A percentile compares a stretch with the other conserved stretches of the same genome.
Conservation (phyloP, 2,329 filamentous ascomycete species). For the Nigrospora osmanthi region DNA sequence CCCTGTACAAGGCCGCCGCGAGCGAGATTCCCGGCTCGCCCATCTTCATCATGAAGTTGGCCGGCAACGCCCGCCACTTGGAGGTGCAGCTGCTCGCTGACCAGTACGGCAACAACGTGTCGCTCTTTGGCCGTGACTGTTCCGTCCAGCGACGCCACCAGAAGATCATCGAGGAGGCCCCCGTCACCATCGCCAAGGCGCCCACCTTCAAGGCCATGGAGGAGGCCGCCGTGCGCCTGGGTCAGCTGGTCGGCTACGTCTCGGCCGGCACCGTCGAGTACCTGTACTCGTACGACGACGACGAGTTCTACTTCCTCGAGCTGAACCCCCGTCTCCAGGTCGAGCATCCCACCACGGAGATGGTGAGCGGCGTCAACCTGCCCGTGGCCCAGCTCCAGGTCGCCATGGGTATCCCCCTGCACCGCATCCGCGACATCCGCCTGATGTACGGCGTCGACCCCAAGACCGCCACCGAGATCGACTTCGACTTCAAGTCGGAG, state of each 20-base stretch:
- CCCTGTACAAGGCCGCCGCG: conserved; percentile 89
- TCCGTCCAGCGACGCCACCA: conserved; percentile 97
- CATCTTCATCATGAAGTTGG: conserved; percentile 99
- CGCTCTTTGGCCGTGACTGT: conserved; percentile 95
- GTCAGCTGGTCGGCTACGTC: conserved; percentile 92
- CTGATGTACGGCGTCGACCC: conserved; percentile 94
- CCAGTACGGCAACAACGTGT: conserved; percentile 99
- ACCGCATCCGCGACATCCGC: conserved; percentile 93
- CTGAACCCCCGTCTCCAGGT: conserved; percentile 98
- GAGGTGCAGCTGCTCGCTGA: conserved; percentile 96
- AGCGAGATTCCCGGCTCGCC: conserved; percentile 97
- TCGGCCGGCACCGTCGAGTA: conserved; percentile 99
- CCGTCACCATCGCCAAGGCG: conserved; percentile 88
- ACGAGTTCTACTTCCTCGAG: conserved; percentile 99
- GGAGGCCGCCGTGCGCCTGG: conserved; percentile 87
- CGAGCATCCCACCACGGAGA: conserved; percentile 98
- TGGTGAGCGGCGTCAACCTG: conserved; percentile 97
- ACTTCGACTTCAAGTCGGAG: conserved; percentile 91
- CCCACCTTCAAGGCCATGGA: conserved; percentile 95
- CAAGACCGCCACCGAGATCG: conserved; percentile 76
- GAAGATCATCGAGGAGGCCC: conserved; percentile 99
- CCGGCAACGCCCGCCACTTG: conserved; percentile 90
- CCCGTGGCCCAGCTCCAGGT: conserved; percentile 96
- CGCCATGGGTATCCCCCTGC: conserved; percentile 95
- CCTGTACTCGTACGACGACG: conserved; percentile 92